A percentile compares a stretch with the other conserved stretches of the same genome.
These are phyloP conservation scores for Penicillium concentricum DNA, from an alignment of 2,329 filamentous ascomycete species.

Conservation along the genomic window DNA sequence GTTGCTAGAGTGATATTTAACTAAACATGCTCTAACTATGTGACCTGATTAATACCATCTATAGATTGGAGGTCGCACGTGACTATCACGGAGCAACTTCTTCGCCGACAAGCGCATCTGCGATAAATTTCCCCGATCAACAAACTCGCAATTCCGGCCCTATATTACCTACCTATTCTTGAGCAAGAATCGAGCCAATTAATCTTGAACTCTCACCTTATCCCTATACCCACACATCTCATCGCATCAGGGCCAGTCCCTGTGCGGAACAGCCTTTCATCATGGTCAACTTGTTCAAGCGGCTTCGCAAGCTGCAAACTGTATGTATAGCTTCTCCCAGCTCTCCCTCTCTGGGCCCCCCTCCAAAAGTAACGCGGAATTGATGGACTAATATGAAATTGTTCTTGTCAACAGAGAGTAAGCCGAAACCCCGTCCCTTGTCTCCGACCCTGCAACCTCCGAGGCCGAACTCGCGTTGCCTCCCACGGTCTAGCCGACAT, in stretches of 20 bases:
- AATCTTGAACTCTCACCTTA: not conserved
- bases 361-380: not conserved
- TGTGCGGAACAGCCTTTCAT: conserved; percentile 25
- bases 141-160: conserved; percentile 11
- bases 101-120: conserved; percentile 21
- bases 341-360: not conserved
- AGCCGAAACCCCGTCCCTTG: conserved; percentile 9
- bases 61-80: conserved; percentile 16
- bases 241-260: conserved; percentile 17
- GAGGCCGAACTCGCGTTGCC: not conserved
- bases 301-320: conserved; percentile 71
- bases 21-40: not conserved
- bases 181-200: not conserved
- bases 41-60: not conserved
- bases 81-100: conserved; percentile 29
- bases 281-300: conserved; percentile 56
- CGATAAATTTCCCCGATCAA: conserved; percentile 25
- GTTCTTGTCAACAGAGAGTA: conserved; percentile 30
- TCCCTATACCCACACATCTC: not conserved
- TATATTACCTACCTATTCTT: conserved; percentile 1
- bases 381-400: conserved; percentile 16
- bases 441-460: conserved; percentile 2
- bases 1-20: not conserved
- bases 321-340: conserved; percentile 50
- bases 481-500: not conserved